phyloP scores from a whole-genome alignment of 257 asterid species.

The Echites panduratus region DNA sequence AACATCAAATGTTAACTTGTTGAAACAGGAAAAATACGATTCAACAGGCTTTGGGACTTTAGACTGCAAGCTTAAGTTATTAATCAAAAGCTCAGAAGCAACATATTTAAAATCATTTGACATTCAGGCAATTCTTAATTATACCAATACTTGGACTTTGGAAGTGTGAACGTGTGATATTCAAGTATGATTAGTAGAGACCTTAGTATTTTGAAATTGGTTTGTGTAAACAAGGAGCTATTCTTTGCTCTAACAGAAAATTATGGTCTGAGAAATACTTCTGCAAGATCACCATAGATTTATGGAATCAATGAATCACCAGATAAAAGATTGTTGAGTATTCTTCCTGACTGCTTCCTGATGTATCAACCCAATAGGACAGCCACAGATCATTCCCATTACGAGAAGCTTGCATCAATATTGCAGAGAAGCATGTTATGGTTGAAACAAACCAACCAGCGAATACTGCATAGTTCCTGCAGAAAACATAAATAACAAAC shows the following conservation, averaged over 20 bases:
- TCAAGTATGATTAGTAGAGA: background rate
- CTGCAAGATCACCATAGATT: constrained; percentile 1
- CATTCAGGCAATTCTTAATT: background rate
- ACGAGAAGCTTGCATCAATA: constrained; percentile 95
- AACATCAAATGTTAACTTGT: background rate
- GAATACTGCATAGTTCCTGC: constrained; percentile 87
- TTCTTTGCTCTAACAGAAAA: background rate
- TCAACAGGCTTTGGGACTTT: background rate
- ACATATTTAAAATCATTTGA: background rate
- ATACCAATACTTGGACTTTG: background rate
- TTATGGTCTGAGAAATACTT: constrained; percentile 1
- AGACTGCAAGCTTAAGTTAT: background rate
- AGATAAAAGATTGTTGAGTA: constrained; percentile 67
- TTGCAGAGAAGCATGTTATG: constrained; percentile 64
- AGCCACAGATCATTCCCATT: constrained; percentile 96
- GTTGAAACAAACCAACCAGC: constrained; percentile 67
- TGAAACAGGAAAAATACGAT: background rate
- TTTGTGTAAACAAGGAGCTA: background rate
- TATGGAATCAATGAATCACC: constrained; percentile 37
- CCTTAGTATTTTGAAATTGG: background rate
- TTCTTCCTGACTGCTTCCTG: constrained; percentile 41
- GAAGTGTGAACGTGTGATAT: background rate
- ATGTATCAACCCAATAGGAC: constrained; percentile 92
- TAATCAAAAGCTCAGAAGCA: background rate
- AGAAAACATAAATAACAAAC: constrained; percentile 16